Conservation (phyloP, 495 filamentous ascomycete species). For the Margaritispora aquatica region DNA sequence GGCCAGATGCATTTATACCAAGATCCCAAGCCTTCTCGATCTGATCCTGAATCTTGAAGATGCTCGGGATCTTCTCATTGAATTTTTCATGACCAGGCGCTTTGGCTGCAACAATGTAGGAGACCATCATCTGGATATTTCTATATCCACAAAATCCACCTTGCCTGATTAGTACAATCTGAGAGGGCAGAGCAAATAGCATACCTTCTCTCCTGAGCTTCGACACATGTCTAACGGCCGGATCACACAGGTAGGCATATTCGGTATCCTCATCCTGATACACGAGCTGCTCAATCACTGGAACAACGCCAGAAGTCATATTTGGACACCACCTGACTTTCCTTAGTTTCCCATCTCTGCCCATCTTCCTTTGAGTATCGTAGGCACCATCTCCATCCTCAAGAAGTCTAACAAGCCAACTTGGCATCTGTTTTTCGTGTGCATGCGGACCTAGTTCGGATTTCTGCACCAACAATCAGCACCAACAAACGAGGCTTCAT, state of each 20-base stretch:
- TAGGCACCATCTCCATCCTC: constrained; percentile 56
- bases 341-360: constrained; percentile 40
- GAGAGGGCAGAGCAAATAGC: not conserved
- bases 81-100: constrained; percentile 55
- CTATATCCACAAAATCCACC: constrained; percentile 95
- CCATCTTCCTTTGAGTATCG: constrained; percentile 48
- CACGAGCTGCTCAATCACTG: constrained; percentile 65
- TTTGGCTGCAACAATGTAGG: constrained; percentile 60
- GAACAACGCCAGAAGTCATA: constrained; percentile 61
- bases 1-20: constrained; percentile 69
- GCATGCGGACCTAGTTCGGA: constrained; percentile 79
- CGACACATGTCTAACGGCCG: constrained; percentile 69
- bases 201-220: constrained; percentile 65
- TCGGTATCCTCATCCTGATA: constrained; percentile 56
- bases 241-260: constrained; percentile 74
- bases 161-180: constrained; percentile 25
- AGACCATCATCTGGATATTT: constrained; percentile 91
- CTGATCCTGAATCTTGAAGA: constrained; percentile 78
- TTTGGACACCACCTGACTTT: constrained; percentile 49
- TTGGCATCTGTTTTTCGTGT: constrained; percentile 83
- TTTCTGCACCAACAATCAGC: constrained; percentile 34
- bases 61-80: constrained; percentile 57
- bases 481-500: constrained; percentile 15
- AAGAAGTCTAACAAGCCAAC: constrained; percentile 64
- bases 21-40: constrained; percentile 89